Percentiles rank a stretch among this genome's conserved stretches.
Evolutionary conservation across 345 rosid species (phyloP).

Genomic region (Erodium maritimum): DNA sequence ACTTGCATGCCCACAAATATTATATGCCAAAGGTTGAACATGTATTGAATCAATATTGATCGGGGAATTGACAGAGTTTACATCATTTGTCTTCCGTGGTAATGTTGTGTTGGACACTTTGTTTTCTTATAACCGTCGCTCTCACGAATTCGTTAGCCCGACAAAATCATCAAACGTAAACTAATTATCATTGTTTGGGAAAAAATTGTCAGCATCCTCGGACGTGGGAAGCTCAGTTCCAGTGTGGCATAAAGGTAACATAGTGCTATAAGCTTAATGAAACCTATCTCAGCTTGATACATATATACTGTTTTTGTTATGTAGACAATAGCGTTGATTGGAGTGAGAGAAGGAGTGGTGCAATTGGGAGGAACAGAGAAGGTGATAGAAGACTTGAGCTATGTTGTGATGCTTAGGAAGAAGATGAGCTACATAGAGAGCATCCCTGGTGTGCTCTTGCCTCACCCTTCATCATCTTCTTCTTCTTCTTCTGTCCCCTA

Average conservation of each 20-base stretch:
- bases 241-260: conserved; percentile 77
- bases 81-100: no score
- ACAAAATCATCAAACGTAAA: no score
- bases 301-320: conserved; percentile 8
- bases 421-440: conserved; percentile 85
- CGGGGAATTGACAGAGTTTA: no score
- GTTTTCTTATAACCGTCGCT: no score
- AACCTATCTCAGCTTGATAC: no score
- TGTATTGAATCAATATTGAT: no score
- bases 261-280: no score
- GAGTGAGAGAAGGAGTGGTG: conserved; percentile 94
- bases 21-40: no score
- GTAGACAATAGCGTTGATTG: conserved; percentile 93
- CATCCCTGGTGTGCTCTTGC: conserved; percentile 85
- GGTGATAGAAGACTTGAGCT: conserved; percentile 85
- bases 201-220: conserved; percentile 56
- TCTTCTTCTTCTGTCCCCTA: conserved; percentile 64
- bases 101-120: no score
- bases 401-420: conserved; percentile 63
- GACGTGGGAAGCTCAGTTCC: conserved; percentile 99
- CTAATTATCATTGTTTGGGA: not conserved
- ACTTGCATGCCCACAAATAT: no score
- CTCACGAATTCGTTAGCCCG: no score
- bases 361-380: conserved; percentile 80
- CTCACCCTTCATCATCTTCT: conserved; percentile 85